Evolutionary conservation across 352 stramenopile species (phyloP).

Genomic region (Pythium oligandrum): DNA sequence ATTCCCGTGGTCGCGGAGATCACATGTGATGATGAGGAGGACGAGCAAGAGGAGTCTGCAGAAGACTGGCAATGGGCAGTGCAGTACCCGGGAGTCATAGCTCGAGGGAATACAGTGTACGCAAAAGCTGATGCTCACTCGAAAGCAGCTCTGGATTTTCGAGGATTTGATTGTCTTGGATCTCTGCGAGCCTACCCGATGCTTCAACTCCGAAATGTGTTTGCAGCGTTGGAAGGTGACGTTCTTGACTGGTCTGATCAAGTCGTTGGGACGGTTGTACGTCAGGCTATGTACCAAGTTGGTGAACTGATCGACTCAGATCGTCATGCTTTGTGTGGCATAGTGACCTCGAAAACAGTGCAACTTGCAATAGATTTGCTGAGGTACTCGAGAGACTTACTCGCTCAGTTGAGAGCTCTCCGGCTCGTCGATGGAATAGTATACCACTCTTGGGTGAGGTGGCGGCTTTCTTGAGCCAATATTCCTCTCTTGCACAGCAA

Average conservation of each 20-base stretch:
- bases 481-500: too few species aligned
- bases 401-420: conserved; percentile 6
- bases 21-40: neutral
- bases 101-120: conserved; percentile 45
- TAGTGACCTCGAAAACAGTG: conserved; percentile 23
- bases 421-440: conserved; percentile 10
- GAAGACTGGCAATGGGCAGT: conserved; percentile 37
- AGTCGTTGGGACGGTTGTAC: conserved; percentile 26
- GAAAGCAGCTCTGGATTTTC: conserved; percentile 19
- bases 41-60: too few species aligned
- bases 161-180: conserved; percentile 27
- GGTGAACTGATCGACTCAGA: conserved; percentile 27
- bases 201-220: conserved; percentile 46
- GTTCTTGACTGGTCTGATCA: conserved; percentile 35
- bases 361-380: conserved; percentile 10
- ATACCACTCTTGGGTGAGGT: conserved; percentile 36
- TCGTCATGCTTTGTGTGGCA: conserved; percentile 31
- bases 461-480: conserved; percentile 25
- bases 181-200: conserved; percentile 45
- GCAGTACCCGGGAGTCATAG: conserved; percentile 24
- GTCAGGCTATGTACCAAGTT: conserved; percentile 46
- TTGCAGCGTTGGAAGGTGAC: conserved; percentile 33
- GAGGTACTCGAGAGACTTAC: conserved; percentile 16
- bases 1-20: too few species aligned
- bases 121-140: conserved; percentile 19